phyloP scores from a whole-genome alignment of 805 yeast species.

The Kodamaea hsintzibuensis region DNA sequence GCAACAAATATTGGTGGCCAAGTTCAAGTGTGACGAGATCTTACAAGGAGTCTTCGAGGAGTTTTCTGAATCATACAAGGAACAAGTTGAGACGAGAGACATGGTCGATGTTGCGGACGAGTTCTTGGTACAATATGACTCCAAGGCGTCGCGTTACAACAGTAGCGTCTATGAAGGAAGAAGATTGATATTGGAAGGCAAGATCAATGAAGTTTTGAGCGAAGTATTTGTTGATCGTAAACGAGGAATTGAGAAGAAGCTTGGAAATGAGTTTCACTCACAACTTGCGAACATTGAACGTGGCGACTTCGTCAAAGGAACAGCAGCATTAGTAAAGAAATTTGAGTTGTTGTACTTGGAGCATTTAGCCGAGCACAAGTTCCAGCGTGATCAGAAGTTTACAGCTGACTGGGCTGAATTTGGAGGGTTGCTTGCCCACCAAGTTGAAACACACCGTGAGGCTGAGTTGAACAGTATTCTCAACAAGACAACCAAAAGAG shows the following conservation, averaged over 20 bases:
- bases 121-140: slow-evolving; percentile 59
- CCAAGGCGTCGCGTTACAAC: slow-evolving; percentile 75
- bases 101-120: slow-evolving; percentile 46
- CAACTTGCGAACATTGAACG: slow-evolving; percentile 12
- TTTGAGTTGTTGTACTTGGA: neutral
- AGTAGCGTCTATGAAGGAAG: slow-evolving; percentile 65
- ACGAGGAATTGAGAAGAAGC: slow-evolving; percentile 17
- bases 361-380: slow-evolving; percentile 4
- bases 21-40: slow-evolving; percentile 93
- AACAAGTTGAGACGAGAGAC: slow-evolving; percentile 9
- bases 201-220: slow-evolving; percentile 42
- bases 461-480: slow-evolving; percentile 34
- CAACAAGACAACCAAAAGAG: slow-evolving; percentile 46
- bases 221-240: slow-evolving; percentile 42
- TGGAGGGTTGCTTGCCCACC: slow-evolving; percentile 39
- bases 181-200: slow-evolving; percentile 47
- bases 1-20: slow-evolving; percentile 91
- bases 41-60: slow-evolving; percentile 40
- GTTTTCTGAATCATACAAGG: slow-evolving; percentile 23
- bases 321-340: slow-evolving; percentile 3
- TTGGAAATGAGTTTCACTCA: slow-evolving; percentile 11
- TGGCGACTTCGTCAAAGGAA: slow-evolving; percentile 19
- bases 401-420: neutral
- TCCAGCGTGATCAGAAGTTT: slow-evolving; percentile 6
- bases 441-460: slow-evolving; percentile 39